A percentile compares a stretch with the other conserved stretches of the same genome.
These are phyloP conservation scores for Penicillium goetzii DNA, from an alignment of 495 filamentous ascomycete genomes.

Conservation along the genomic window DNA sequence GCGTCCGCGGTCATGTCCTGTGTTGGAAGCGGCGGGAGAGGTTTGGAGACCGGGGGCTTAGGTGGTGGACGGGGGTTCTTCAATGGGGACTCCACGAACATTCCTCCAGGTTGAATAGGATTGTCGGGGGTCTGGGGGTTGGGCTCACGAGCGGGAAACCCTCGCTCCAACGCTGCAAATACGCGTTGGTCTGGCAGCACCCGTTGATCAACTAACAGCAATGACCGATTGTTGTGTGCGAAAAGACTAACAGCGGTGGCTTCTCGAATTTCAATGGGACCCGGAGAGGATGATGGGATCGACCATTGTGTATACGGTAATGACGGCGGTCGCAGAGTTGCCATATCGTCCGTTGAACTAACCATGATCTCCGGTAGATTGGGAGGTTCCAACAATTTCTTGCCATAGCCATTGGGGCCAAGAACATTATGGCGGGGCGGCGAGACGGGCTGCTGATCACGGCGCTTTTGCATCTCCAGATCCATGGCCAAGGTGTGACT, in stretches of 20 bases:
- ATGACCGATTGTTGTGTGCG: slow-evolving; percentile 83
- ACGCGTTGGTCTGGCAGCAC: slow-evolving; percentile 36
- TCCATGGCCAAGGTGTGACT: slow-evolving; percentile 57
- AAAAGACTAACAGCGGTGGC: slow-evolving; percentile 82
- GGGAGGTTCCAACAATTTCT: slow-evolving; percentile 18
- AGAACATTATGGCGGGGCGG: slow-evolving; percentile 32
- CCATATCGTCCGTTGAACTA: slow-evolving; percentile 39
- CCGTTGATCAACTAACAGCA: slow-evolving; percentile 76
- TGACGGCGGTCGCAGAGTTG: slow-evolving; percentile 49
- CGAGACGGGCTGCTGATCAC: slow-evolving; percentile 29
- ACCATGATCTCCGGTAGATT: slow-evolving; percentile 37
- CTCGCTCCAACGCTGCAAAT: slow-evolving; percentile 29
- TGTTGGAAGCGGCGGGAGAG: slow-evolving; percentile 74
- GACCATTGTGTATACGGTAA: slow-evolving; percentile 51
- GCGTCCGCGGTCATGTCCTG: slow-evolving; percentile 55
- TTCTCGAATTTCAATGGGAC: slow-evolving; percentile 64
- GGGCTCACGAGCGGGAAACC: slow-evolving; percentile 19
- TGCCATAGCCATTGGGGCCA: slow-evolving; percentile 12
- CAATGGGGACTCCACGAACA: slow-evolving; percentile 67
- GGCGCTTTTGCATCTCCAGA: slow-evolving; percentile 32
- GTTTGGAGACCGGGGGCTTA: slow-evolving; percentile 68
- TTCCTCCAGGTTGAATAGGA: slow-evolving; percentile 46
- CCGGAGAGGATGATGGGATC: slow-evolving; percentile 54
- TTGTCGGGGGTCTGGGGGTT: slow-evolving; percentile 43
- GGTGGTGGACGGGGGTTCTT: slow-evolving; percentile 76